Conservation (phyloP, 495 filamentous ascomycete genomes). For the Neurospora africana region DNA sequence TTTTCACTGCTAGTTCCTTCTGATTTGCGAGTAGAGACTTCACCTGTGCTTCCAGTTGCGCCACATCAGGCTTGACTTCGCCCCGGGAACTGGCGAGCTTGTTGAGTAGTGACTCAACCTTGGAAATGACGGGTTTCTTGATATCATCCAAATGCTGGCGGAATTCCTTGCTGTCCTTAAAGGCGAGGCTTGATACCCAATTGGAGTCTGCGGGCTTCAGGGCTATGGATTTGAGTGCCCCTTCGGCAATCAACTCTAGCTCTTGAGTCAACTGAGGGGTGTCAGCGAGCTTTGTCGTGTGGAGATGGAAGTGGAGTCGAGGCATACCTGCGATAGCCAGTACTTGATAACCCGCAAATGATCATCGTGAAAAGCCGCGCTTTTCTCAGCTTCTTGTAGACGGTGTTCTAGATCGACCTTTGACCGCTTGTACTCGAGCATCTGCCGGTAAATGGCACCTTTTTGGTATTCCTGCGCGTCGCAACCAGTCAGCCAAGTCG, state of each 20-base stretch:
- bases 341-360: constrained; percentile 80
- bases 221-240: constrained; percentile 33
- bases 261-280: constrained; percentile 68
- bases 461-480: constrained; percentile 76
- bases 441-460: constrained; percentile 92
- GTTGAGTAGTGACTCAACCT: constrained; percentile 30
- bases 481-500: constrained; percentile 23
- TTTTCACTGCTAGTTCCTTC: constrained; percentile 65
- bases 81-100: constrained; percentile 30
- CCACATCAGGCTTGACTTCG: constrained; percentile 50
- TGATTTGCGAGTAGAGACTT: constrained; percentile 65
- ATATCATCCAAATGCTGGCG: constrained; percentile 62
- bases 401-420: constrained; percentile 65
- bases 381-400: constrained; percentile 64
- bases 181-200: constrained; percentile 51
- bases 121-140: constrained; percentile 35
- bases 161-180: constrained; percentile 61
- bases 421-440: constrained; percentile 94
- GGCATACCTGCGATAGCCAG: constrained; percentile 82
- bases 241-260: constrained; percentile 56
- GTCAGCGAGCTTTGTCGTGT: constrained; percentile 21
- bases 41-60: constrained; percentile 62
- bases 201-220: constrained; percentile 30
- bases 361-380: constrained; percentile 71
- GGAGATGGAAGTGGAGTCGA: constrained; percentile 13